Evolutionary conservation across 2,329 filamentous ascomycete species (phyloP).

Genomic region (Phaeosphaeria sp.): DNA sequence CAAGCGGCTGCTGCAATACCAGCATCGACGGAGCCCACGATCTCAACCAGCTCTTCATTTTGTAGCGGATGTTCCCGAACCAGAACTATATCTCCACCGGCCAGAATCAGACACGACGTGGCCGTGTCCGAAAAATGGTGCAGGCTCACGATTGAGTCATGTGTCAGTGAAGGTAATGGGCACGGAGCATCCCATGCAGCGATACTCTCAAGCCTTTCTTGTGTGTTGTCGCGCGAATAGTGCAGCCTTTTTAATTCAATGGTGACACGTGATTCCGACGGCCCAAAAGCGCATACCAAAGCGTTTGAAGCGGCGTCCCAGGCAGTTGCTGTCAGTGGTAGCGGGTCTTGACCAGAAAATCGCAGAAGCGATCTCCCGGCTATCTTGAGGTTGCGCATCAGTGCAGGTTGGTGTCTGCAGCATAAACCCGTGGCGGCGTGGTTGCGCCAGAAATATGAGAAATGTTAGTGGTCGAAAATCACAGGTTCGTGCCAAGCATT

Average conservation of each 20-base stretch:
- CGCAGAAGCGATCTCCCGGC: conserved; percentile 71
- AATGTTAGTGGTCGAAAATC: conserved; percentile 25
- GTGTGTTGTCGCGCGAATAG: conserved; percentile 52
- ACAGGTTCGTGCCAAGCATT: conserved; percentile 6
- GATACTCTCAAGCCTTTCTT: conserved; percentile 57
- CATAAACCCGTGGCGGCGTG: background rate
- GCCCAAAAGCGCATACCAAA: conserved; percentile 84
- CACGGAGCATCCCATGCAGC: conserved; percentile 90
- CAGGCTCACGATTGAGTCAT: conserved; percentile 78
- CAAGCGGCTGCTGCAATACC: conserved; percentile 89
- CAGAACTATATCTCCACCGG: conserved; percentile 88
- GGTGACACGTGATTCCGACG: conserved; percentile 70
- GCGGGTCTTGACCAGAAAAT: conserved; percentile 59
- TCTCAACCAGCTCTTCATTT: conserved; percentile 84
- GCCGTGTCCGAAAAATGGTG: conserved; percentile 85
- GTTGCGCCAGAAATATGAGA: conserved; percentile 6
- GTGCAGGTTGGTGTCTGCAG: conserved; percentile 4
- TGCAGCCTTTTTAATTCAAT: conserved; percentile 73
- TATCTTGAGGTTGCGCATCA: conserved; percentile 88
- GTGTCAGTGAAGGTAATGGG: conserved; percentile 75
- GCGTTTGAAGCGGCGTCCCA: conserved; percentile 85
- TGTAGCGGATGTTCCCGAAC: conserved; percentile 74
- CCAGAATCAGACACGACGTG: conserved; percentile 81
- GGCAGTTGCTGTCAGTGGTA: conserved; percentile 75
- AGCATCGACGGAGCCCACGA: conserved; percentile 90